Evolutionary conservation across 169 alveolate genomes (phyloP), one percentile per base, ranked within the genome.

Genomic region (Sarcocystis neurona): DNA sequence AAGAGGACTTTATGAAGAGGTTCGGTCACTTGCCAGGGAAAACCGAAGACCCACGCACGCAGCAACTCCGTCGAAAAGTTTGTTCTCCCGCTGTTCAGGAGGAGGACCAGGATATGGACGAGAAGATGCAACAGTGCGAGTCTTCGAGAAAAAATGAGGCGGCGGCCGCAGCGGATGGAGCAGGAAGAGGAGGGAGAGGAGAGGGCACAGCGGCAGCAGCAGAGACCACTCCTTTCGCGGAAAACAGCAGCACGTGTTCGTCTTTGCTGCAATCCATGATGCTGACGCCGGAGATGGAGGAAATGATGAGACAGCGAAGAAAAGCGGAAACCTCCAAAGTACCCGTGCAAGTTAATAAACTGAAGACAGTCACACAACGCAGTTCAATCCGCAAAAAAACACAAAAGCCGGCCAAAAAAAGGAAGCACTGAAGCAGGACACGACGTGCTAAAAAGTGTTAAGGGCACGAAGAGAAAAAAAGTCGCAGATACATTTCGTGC

Each of bases 311-410:
- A 1, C 1, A 32, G 56, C 47, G 82, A 6, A 1, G 82, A 12
- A 72, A 72, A 18, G 82, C 6, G 41, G 82, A 72, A 39, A 41
- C 82, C 4, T 37, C 82, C 56, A 15, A 37, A 2, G 37, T 72
- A n/a, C 82, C 82, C 37, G 82, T 72, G 39, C 34, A 72, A 72
- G 82, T 72, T 5, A 72, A 72, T 39, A n/a, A n/a, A n/a, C n/a
- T n/a, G n/a, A n/a, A n/a, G n/a, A n/a, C n/a, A n/a, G n/a, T n/a
- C n/a, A n/a, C n/a, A n/a, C n/a, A n/a, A n/a, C n/a, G n/a, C n/a
- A n/a, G n/a, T n/a, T n/a, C n/a, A n/a, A n/a, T n/a, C n/a, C n/a
- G n/a, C n/a, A n/a, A n/a, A n/a, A n/a, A n/a, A n/a, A n/a, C n/a
- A n/a, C n/a, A n/a, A n/a, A n/a, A n/a, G n/a, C n/a, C n/a, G n/a